Evolutionary conservation across 768 basidiomycete genomes (phyloP).

Genomic region (Pulveroboletus sp.): DNA sequence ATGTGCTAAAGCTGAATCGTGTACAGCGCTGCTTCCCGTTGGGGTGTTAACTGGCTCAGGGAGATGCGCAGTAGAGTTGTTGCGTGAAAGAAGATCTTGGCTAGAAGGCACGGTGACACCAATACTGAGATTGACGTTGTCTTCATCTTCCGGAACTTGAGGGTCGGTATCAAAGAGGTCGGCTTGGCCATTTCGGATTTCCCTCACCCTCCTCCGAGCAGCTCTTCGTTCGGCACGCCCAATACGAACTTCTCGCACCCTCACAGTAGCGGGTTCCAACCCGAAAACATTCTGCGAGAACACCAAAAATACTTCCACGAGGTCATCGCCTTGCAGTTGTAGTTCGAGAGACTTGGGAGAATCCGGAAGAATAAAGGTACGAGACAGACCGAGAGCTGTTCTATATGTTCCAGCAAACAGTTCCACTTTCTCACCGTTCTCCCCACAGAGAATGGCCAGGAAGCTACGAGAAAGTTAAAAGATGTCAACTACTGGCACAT

Average conservation of each 20-base stretch:
- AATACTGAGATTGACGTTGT: conserved; percentile 60
- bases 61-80: conserved; percentile 26
- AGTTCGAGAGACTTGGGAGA: conserved; percentile 85
- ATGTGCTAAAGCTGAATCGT: conserved; percentile 40
- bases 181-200: conserved; percentile 53
- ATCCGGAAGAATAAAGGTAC: conserved; percentile 90
- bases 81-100: conserved; percentile 31
- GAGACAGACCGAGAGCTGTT: conserved; percentile 86
- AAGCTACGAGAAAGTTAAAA: conserved; percentile 49
- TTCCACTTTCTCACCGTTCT: conserved; percentile 91
- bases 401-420: conserved; percentile 89
- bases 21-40: conserved; percentile 27
- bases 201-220: conserved; percentile 75
- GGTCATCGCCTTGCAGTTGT: conserved; percentile 87
- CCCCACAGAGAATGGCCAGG: conserved; percentile 89
- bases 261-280: conserved; percentile 87
- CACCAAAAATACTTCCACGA: conserved; percentile 89
- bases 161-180: conserved; percentile 43
- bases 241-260: conserved; percentile 91
- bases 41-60: conserved; percentile 22
- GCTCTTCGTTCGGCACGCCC: conserved; percentile 86
- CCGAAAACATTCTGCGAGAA: conserved; percentile 93
- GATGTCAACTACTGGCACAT: background rate
- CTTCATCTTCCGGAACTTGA: conserved; percentile 46
- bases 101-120: conserved; percentile 54